phyloP scores from a whole-genome alignment of 768 basidiomycete genomes.

The Tremella fuciformis region DNA sequence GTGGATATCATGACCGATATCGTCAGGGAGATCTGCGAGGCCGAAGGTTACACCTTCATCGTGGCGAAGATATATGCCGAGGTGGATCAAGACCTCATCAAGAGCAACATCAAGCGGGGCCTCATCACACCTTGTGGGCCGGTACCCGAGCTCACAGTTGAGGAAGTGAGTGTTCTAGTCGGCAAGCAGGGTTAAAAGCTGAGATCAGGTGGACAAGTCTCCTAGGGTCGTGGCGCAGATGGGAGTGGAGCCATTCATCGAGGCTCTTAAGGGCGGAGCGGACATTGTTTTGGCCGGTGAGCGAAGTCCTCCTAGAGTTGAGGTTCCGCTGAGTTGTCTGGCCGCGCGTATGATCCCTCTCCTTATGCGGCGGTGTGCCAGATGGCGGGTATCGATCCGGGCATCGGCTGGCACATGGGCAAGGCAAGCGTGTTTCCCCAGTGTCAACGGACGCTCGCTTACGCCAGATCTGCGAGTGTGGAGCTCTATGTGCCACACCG shows the following conservation, averaged over 20 bases:
- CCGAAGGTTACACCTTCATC: background rate
- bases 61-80: slow-evolving; percentile 7
- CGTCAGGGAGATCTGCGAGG: slow-evolving; percentile 3
- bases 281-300: background rate
- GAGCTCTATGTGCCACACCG: slow-evolving; percentile 19
- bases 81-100: background rate
- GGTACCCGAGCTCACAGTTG: background rate
- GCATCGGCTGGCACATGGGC: slow-evolving; percentile 21
- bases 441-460: too few species aligned
- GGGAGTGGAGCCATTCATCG: slow-evolving; percentile 3
- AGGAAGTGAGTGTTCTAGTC: background rate
- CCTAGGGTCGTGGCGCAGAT: slow-evolving; percentile 3
- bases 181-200: background rate
- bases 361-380: slow-evolving; percentile 12
- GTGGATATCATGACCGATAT: slow-evolving; percentile 1
- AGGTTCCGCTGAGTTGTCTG: background rate
- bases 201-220: slow-evolving; percentile 2
- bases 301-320: background rate
- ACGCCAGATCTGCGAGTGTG: slow-evolving; percentile 17
- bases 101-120: slow-evolving; percentile 1
- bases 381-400: background rate
- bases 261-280: background rate
- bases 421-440: too few species aligned
- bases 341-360: slow-evolving; percentile 19
- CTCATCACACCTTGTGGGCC: slow-evolving; percentile 2